Percentiles rank a stretch among this genome's conserved stretches.
Conservation (phyloP, 495 filamentous ascomycete species). For the Articulospora tetracladia region DNA sequence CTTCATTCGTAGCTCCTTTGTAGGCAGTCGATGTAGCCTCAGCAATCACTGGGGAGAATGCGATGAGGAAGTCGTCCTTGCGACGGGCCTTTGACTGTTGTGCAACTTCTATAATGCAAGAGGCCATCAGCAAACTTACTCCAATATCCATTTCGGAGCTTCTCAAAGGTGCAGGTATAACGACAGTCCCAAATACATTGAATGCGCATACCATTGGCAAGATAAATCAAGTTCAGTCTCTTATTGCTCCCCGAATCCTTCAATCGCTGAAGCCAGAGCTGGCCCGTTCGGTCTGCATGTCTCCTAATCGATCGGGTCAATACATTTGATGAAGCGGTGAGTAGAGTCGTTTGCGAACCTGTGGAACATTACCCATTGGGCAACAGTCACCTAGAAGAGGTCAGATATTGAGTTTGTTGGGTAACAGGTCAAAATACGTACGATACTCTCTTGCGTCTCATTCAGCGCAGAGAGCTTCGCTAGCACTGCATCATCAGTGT, state of each 20-base stretch:
- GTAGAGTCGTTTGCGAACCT: constrained; percentile 54
- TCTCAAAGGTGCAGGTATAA: background rate
- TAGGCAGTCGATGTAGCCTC: constrained; percentile 83
- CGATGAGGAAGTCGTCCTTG: constrained; percentile 87
- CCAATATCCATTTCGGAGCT: background rate
- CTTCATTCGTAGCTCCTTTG: constrained; percentile 75
- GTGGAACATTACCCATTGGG: constrained; percentile 99
- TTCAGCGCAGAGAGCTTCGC: constrained; percentile 93
- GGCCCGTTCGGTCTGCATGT: constrained; percentile 82
- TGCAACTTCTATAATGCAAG: constrained; percentile 67
- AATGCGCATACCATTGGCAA: constrained; percentile 77
- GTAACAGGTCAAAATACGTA: constrained; percentile 27
- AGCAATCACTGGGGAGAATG: constrained; percentile 85
- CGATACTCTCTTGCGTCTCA: constrained; percentile 94
- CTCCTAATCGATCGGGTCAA: constrained; percentile 51
- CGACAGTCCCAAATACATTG: background rate
- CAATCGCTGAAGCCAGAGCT: constrained; percentile 84
- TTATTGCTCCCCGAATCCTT: constrained; percentile 81
- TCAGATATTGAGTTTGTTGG: background rate
- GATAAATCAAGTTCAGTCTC: constrained; percentile 86
- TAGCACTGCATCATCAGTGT: constrained; percentile 87
- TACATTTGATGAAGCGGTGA: background rate
- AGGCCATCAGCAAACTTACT: constrained; percentile 22
- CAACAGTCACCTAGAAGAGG: constrained; percentile 51
- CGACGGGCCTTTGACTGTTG: constrained; percentile 90